A percentile compares a stretch with the other conserved stretches of the same genome.
Conservation (phyloP, 1,284 basidiomycete genomes). For the Tausonia pullulans region DNA sequence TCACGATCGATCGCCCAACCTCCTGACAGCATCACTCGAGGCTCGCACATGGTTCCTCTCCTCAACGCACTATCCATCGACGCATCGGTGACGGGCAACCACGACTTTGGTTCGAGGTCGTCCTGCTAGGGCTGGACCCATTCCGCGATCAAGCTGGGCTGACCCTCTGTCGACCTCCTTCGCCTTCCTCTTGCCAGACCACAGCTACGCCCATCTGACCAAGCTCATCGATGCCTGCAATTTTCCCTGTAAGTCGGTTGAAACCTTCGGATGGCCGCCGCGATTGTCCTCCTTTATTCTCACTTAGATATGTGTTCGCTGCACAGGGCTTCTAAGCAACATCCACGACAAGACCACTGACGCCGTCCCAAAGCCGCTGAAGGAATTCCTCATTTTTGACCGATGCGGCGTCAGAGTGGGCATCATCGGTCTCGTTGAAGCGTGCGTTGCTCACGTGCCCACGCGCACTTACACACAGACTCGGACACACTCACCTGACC, state of each 20-base stretch:
- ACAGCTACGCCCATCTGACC: slow-evolving; percentile 60
- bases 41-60: slow-evolving; percentile 75
- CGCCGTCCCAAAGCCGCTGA: slow-evolving; percentile 45
- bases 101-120: slow-evolving; percentile 53
- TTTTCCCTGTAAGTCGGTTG: slow-evolving; percentile 45
- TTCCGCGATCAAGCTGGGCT: too few relatives aligned
- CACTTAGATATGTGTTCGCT: slow-evolving; percentile 35
- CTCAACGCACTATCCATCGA: slow-evolving; percentile 47
- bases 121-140: too few relatives aligned
- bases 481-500: too few relatives aligned
- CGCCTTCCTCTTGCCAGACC: background rate
- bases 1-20: slow-evolving; percentile 55
- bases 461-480: too few relatives aligned
- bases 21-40: slow-evolving; percentile 50
- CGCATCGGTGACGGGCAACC: slow-evolving; percentile 46
- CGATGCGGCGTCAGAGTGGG: slow-evolving; percentile 59
- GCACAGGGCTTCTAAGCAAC: slow-evolving; percentile 59
- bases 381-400: slow-evolving; percentile 53
- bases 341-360: slow-evolving; percentile 54
- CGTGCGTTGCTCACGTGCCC: slow-evolving; percentile 38
- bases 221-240: slow-evolving; percentile 57
- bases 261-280: background rate
- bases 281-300: slow-evolving; percentile 20
- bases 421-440: slow-evolving; percentile 69
- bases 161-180: background rate